Conservation (phyloP, 2,329 filamentous ascomycete genomes). For the Dothistroma pini region DNA sequence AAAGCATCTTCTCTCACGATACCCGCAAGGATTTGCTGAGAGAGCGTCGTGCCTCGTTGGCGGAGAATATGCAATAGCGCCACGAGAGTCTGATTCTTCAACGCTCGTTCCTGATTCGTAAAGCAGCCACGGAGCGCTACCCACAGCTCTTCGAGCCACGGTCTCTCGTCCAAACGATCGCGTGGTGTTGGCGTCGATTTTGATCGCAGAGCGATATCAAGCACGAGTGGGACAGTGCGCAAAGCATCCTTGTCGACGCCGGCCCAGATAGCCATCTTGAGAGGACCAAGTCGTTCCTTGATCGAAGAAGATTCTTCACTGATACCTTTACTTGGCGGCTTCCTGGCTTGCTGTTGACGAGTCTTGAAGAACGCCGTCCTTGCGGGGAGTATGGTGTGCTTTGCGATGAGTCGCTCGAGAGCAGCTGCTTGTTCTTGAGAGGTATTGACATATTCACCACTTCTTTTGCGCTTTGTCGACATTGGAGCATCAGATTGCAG, state of each 20-base stretch:
- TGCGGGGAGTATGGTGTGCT: conserved; percentile 42
- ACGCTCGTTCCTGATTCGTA: conserved; percentile 18
- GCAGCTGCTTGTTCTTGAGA: background rate
- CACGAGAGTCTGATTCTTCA: conserved; percentile 22
- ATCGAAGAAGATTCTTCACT: background rate
- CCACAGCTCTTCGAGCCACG: conserved; percentile 45
- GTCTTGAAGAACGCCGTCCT: conserved; percentile 36
- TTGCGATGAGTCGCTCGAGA: conserved; percentile 34
- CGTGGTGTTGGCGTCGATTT: conserved; percentile 40
- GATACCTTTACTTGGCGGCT: background rate
- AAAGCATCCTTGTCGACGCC: conserved; percentile 3
- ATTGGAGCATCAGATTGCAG: background rate
- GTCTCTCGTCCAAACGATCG: conserved; percentile 38
- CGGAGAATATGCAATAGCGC: conserved; percentile 27
- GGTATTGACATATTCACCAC: background rate
- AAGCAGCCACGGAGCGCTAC: conserved; percentile 36
- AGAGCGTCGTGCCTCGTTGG: conserved; percentile 15
- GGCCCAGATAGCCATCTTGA: conserved; percentile 6
- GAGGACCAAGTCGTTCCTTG: conserved; percentile 9
- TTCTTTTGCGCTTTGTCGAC: conserved; percentile 24
- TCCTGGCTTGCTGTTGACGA: conserved; percentile 10
- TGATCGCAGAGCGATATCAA: conserved; percentile 42
- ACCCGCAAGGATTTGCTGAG: conserved; percentile 15
- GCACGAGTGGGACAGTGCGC: conserved; percentile 27
- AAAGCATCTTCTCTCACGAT: conserved; percentile 17